Percentiles rank a stretch among this genome's conserved stretches.
phyloP scores from a whole-genome alignment of 768 basidiomycete species.

The Hygrophorus russula region DNA sequence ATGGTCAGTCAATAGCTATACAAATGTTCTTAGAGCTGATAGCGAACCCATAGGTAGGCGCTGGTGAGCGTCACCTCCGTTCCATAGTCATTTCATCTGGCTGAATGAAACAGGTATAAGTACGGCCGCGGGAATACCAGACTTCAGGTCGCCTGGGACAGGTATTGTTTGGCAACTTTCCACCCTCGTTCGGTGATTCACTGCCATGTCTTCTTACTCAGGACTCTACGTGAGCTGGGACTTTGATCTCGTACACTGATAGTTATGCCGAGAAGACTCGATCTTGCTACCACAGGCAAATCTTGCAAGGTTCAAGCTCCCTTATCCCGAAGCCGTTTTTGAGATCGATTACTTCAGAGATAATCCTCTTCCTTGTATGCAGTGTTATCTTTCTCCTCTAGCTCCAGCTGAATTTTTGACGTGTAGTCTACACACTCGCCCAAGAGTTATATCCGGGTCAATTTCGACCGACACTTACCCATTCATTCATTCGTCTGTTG shows the following conservation, averaged over 20 bases:
- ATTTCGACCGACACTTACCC: slow-evolving; percentile 79
- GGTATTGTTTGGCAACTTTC: slow-evolving; percentile 30
- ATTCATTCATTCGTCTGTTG: slow-evolving; percentile 83
- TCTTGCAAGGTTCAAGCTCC: slow-evolving; percentile 63
- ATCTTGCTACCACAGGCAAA: slow-evolving; percentile 42
- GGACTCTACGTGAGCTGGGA: slow-evolving; percentile 39
- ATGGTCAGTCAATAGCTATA: slow-evolving; percentile 42
- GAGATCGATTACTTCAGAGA: slow-evolving; percentile 77
- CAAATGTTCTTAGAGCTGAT: background rate
- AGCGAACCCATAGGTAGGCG: slow-evolving; percentile 40
- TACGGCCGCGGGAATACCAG: slow-evolving; percentile 78
- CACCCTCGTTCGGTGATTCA: background rate
- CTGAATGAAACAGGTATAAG: slow-evolving; percentile 42
- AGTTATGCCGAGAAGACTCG: background rate
- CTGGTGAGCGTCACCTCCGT: slow-evolving; percentile 32
- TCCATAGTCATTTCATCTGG: background rate
- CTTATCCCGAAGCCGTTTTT: slow-evolving; percentile 94
- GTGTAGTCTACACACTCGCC: slow-evolving; percentile 77
- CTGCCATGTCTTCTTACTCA: slow-evolving; percentile 12
- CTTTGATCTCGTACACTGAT: background rate
- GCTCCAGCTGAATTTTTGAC: background rate
- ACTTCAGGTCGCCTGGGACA: slow-evolving; percentile 81
- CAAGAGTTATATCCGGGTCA: slow-evolving; percentile 88
- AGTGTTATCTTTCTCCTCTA: background rate
- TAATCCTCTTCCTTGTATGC: slow-evolving; percentile 7